phyloP scores from a whole-genome alignment of 2,329 filamentous ascomycete genomes.

The Aspergillus floridensis region DNA sequence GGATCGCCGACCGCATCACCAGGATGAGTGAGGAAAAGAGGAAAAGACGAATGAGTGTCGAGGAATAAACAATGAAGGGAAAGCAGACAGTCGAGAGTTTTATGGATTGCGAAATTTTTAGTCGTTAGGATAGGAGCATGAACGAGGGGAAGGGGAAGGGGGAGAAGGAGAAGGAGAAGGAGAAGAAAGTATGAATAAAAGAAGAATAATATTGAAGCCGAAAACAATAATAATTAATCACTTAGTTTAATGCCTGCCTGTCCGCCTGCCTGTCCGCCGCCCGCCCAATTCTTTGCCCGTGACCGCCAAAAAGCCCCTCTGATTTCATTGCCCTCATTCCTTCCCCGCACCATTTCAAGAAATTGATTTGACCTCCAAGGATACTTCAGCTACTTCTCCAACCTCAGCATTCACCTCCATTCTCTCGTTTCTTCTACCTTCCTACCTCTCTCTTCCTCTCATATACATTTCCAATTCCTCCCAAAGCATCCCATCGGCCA shows the following conservation, averaged over 20 bases:
- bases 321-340: slow-evolving; percentile 15
- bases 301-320: slow-evolving; percentile 26
- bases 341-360: background rate
- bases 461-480: background rate
- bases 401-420: too few relatives aligned
- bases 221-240: too few relatives aligned
- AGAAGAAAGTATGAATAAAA: background rate
- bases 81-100: background rate
- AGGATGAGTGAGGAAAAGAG: slow-evolving; percentile 14
- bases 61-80: background rate
- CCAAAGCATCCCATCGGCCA: background rate
- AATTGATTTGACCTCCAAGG: too few relatives aligned
- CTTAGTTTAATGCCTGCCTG: background rate
- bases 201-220: background rate
- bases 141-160: background rate
- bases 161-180: background rate
- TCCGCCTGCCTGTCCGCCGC: background rate
- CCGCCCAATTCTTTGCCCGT: slow-evolving; percentile 15
- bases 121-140: background rate
- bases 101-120: background rate
- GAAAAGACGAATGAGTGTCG: background rate
- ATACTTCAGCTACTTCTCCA: too few relatives aligned
- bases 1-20: slow-evolving; percentile 13
- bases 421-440: background rate
- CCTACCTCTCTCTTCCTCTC: background rate